phyloP scores from a whole-genome alignment of 1,284 basidiomycete species.

The Marasmius oreades region DNA sequence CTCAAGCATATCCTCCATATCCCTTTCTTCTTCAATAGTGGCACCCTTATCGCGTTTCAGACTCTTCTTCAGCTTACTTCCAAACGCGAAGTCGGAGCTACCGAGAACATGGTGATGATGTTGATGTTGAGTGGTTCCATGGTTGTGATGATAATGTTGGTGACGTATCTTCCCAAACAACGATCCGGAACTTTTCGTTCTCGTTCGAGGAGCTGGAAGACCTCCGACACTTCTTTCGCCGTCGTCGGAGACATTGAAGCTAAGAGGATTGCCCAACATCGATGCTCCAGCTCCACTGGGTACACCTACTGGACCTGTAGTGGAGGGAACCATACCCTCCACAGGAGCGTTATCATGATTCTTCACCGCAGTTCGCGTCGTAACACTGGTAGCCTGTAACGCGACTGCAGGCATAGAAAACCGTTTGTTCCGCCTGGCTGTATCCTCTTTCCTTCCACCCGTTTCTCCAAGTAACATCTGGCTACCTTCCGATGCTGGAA shows the following conservation, averaged over 20 bases:
- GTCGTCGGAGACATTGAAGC: background rate
- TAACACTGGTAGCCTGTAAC: constrained; percentile 69
- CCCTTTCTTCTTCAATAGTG: constrained; percentile 11
- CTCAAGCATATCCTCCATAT: constrained; percentile 14
- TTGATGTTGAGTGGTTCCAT: background rate
- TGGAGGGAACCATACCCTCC: too few species aligned
- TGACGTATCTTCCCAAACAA: background rate
- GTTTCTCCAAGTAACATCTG: constrained; percentile 3
- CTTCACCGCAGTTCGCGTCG: constrained; percentile 41
- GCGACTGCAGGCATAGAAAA: constrained; percentile 74
- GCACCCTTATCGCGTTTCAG: constrained; percentile 12
- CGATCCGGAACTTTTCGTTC: background rate
- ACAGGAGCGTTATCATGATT: background rate
- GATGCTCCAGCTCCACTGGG: background rate
- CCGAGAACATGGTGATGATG: background rate
- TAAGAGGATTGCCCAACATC: background rate
- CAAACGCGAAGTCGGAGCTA: background rate
- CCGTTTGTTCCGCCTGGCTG: constrained; percentile 57
- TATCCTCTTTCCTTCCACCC: constrained; percentile 46
- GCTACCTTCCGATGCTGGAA: constrained; percentile 1
- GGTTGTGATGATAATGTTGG: background rate
- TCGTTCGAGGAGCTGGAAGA: background rate
- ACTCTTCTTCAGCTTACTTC: constrained; percentile 8
- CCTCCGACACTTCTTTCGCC: background rate
- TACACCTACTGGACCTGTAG: constrained; percentile 4